Evolutionary conservation across 1,139 yeast genomes (phyloP), one percentile per base, ranked within the genome.

Genomic region (Yamadazyma jaroonii): DNA sequence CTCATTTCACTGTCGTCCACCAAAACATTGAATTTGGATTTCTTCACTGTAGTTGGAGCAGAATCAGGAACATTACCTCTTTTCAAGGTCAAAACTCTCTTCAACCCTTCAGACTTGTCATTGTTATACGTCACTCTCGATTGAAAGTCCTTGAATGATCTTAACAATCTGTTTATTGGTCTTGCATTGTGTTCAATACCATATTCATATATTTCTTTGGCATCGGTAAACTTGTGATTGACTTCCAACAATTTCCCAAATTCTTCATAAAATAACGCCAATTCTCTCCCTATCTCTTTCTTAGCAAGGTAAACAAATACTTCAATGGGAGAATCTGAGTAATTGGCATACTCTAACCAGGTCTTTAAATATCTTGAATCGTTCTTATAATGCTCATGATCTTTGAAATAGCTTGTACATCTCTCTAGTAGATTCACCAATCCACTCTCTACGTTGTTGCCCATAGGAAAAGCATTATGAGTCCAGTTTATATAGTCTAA

Each of bases 181-280:
- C 87, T 64, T 2, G 96, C 95, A 7, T 63, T 57, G 3, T 62
- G 53, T 22, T 67, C 66, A 3, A 88, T 55, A 0, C 97, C 97
- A 38, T 72, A 61, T 41, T 71, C 67, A 50, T 77, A 79, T 0
- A 89, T 77, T 36, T 77, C 77, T 4, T 67, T 64, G 0, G 97
- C 96, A 46, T 84, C 88, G 6, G 57, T 54, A 37, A 61, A 57
- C 41, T 76, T 70, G 15, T 74, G 75, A 23, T 63, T 63, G 9
- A 68, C 45, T 49, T 85, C 95, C 44, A 84, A 62, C 42, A 69
- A 77, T 22, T 69, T 68, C 3, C 96, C 90, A 61, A 86, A 89
- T 45, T 81, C 86, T 53, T 88, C 96, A 52, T 89, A 92, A 54
- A 75, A 90, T 15, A 79, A 53, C 0, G 96, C 81, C 39, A 87